Base-by-base conservation (phyloP, 768 basidiomycete species). In the Pleurotus eryngii region DNA sequence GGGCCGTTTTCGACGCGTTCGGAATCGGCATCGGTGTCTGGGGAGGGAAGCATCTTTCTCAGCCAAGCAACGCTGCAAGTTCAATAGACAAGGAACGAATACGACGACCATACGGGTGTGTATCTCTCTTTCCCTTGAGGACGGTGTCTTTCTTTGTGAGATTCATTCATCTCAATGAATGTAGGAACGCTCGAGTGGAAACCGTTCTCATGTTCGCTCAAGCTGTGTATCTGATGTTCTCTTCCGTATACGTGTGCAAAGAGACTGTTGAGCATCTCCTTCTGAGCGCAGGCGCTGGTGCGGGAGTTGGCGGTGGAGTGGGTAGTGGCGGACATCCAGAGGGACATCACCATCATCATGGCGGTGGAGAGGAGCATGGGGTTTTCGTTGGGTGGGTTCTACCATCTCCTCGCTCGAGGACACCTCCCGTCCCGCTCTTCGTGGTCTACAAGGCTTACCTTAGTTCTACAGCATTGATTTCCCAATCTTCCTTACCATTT, bases 211-310 rank as follows among this genome's bases (percentile, higher is more conserved):
- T 92, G 69, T 99, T 98, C 64, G 85, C 92, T 0, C 96, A 98
- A 65, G 84, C 86, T 8, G 90, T 99, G 11, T 98, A 97, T 71
- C 77, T 99, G 56, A 85, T 96, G 76, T 99, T 98, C 68, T 85
- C 94, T 0, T 86, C 92, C 0, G 89, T 98, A 2, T 99, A 98
- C 73, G 89, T 98, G 15, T 95, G 93, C 65, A 98, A 99, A 67
- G 97, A 99, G 78, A 90, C 95, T 0, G 79, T 98, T 3, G 96
- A 99, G 72, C 95, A 96, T 72, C 70, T 97, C 40, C 69, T 99
- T 14, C 77, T 98, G 43, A 85, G 86, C 47, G 81, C 83, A 5
- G 84, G 81, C 17, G 56, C 60, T 2, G 76, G 76, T 4, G 72
- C 67, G 11, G 70, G 67, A 15, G 72, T 67, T 50, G 89, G 84